Conservation (phyloP, 2,329 filamentous ascomycete genomes). For the Phoma herbarum region DNA sequence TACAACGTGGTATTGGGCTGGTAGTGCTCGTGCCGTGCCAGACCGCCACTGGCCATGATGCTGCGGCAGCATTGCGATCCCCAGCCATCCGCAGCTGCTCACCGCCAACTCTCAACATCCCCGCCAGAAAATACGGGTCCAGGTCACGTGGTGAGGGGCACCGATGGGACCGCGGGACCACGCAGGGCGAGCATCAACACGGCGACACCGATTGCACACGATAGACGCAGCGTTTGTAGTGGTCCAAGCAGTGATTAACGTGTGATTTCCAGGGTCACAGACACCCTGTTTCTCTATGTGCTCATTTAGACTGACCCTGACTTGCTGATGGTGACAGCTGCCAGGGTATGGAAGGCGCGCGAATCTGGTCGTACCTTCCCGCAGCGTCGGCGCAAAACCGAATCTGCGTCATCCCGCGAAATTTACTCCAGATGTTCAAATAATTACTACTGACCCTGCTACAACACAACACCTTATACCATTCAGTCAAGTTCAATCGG, state of each 20-base stretch:
- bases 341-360: constrained; percentile 32
- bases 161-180: constrained; percentile 16
- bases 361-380: constrained; percentile 35
- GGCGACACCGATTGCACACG: constrained; percentile 2
- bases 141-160: constrained; percentile 49
- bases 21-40: constrained; percentile 31
- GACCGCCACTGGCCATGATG: constrained; percentile 27
- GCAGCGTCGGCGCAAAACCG: constrained; percentile 23
- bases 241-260: not conserved
- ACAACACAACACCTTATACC: constrained; percentile 16
- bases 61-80: constrained; percentile 26
- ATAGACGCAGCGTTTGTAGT: not conserved
- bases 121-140: constrained; percentile 23
- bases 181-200: constrained; percentile 14
- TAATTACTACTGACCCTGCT: constrained; percentile 16
- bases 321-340: constrained; percentile 21
- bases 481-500: not conserved
- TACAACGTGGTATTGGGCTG: constrained; percentile 34
- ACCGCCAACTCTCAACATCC: constrained; percentile 46
- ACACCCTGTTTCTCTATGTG: too few species aligned
- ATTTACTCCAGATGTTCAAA: constrained; percentile 31
- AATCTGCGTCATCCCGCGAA: constrained; percentile 38
- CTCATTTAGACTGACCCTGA: not conserved
- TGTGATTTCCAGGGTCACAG: not conserved
- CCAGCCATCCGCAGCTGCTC: constrained; percentile 47